Base-by-base conservation (phyloP, 106 monocot species). In the Vanilla planifolia region DNA sequence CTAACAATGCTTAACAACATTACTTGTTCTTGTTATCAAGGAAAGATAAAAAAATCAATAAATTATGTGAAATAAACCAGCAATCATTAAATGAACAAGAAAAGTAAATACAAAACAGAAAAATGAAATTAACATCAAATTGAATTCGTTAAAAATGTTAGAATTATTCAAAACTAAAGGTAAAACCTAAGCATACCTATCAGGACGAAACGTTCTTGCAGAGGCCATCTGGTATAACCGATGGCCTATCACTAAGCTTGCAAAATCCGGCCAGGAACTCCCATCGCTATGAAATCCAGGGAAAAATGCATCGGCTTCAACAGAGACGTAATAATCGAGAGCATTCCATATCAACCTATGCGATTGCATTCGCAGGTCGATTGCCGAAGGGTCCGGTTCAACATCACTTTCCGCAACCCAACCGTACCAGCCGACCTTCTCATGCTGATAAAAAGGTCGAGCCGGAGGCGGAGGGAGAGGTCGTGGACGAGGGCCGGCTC, bases 351-450 rank as follows among this genome's bases (percentile, higher is more conserved):
- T 51, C 52, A 94, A 62, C 59, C 77, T 79, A 62, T 85, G 93
- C 21, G 89, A 83, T 73, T 75, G 74, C 47, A 26, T 64, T 43
- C 89, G 82, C 59, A 83, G 40, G 71, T 85, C 80, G 32, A 46
- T 28, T 27, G 62, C 72, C 3, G 77, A 77, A 51, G 82, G 73
- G 40, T 75, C 74, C 10, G 93, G 89, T 57, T 89, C 93, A 45
- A 20, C 73, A 9, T 77, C 83, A 46, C 60, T 66, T 48, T 75
- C 85, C 6, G 64, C 69, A 33, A 89, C 68, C 89, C 89, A 94
- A n/a, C 85, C 93, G 80, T 89, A 89, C 93, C 93, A 94, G 25
- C 89, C 89, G 70, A 77, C 80, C 45, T 89, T 89, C 77, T 94
- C 93, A 61, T 89, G 80, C 22, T 60, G 66, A 67, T 89, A 83